Conservation (phyloP, 2,329 filamentous ascomycete genomes). For the Botrytis tulipae region DNA sequence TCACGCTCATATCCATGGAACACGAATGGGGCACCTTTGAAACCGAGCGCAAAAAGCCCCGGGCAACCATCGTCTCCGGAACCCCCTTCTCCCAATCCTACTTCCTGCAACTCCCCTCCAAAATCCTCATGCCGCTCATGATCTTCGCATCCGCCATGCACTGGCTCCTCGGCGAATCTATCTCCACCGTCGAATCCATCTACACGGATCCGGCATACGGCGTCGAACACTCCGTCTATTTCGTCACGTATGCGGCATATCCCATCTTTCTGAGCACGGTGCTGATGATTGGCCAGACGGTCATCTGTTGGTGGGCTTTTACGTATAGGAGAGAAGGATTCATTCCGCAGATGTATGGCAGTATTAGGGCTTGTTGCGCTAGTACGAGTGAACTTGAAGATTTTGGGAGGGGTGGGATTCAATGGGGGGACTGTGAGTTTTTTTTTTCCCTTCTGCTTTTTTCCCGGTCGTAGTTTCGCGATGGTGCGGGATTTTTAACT, state of each 20-base stretch:
- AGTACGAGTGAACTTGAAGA: slow-evolving; percentile 27
- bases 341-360: slow-evolving; percentile 30
- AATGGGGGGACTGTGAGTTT: slow-evolving; percentile 28
- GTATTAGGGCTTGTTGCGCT: slow-evolving; percentile 28
- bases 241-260: slow-evolving; percentile 27
- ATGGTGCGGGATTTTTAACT: neutral
- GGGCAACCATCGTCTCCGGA: slow-evolving; percentile 28
- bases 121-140: slow-evolving; percentile 27
- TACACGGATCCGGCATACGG: slow-evolving; percentile 24
- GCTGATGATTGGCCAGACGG: slow-evolving; percentile 28
- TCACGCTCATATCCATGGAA: slow-evolving; percentile 31
- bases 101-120: slow-evolving; percentile 27
- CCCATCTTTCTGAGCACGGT: slow-evolving; percentile 28
- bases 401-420: slow-evolving; percentile 24
- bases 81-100: slow-evolving; percentile 27
- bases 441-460: neutral
- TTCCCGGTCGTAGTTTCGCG: neutral
- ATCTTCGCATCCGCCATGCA: slow-evolving; percentile 28
- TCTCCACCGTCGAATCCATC: slow-evolving; percentile 26
- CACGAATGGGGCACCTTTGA: slow-evolving; percentile 30
- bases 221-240: slow-evolving; percentile 26
- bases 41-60: slow-evolving; percentile 19
- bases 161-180: slow-evolving; percentile 29
- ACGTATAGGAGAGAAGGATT: slow-evolving; percentile 29
- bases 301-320: slow-evolving; percentile 29